Conservation (phyloP, 2,329 filamentous ascomycete species). For the Pseudophaeomoniella oleicola region DNA sequence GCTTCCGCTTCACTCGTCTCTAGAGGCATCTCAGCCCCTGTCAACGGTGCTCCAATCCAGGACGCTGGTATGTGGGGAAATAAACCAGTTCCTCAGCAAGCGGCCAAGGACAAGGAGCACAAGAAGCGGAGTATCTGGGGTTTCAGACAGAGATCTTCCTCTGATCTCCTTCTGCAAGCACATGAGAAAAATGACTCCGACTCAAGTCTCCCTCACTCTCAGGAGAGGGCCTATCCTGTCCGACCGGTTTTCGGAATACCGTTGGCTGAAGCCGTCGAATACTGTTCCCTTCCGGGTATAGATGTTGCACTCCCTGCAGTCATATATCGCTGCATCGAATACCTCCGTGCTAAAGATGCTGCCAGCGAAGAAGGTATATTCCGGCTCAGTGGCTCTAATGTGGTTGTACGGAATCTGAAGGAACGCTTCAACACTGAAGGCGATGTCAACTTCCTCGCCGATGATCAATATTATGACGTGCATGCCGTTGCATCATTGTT, state of each 20-base stretch:
- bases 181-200: slow-evolving; percentile 17
- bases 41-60: slow-evolving; percentile 70
- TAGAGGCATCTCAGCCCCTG: slow-evolving; percentile 66
- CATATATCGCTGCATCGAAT: slow-evolving; percentile 90
- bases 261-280: slow-evolving; percentile 72
- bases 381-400: slow-evolving; percentile 88
- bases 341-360: slow-evolving; percentile 70
- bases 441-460: slow-evolving; percentile 72
- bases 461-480: slow-evolving; percentile 82
- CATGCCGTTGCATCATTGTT: slow-evolving; percentile 89
- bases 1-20: slow-evolving; percentile 19
- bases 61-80: slow-evolving; percentile 79
- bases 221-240: slow-evolving; percentile 37
- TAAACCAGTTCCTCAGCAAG: slow-evolving; percentile 35
- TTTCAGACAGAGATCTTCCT: slow-evolving; percentile 55
- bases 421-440: slow-evolving; percentile 90
- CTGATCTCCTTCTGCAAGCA: slow-evolving; percentile 36
- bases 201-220: slow-evolving; percentile 35
- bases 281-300: slow-evolving; percentile 56
- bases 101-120: slow-evolving; percentile 62
- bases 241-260: slow-evolving; percentile 73
- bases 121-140: slow-evolving; percentile 60
- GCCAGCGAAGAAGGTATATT: slow-evolving; percentile 88
- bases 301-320: slow-evolving; percentile 74
- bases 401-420: slow-evolving; percentile 77